phyloP scores from a whole-genome alignment of 345 rosid species.

The Citrus unshiu region DNA sequence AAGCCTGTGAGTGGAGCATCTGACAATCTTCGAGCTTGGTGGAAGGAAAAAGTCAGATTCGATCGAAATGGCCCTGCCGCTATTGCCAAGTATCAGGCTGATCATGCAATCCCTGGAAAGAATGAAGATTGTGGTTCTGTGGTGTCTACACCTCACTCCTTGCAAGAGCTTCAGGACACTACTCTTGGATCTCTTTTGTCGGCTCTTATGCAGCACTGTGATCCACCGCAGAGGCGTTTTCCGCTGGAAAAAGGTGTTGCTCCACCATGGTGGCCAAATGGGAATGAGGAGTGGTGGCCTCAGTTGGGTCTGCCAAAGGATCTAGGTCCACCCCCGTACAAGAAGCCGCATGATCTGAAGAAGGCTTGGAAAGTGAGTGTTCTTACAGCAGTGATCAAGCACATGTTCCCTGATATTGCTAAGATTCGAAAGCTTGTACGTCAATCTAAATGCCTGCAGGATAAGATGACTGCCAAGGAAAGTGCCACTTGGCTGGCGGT shows the following conservation, averaged over 20 bases:
- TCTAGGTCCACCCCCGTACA: conserved; percentile 71
- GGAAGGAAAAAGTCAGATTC: conserved; percentile 87
- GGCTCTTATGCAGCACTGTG: conserved; percentile 83
- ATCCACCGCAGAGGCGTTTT: conserved; percentile 80
- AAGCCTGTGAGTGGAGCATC: conserved; percentile 93
- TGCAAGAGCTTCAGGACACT: conserved; percentile 79
- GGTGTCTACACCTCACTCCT: conserved; percentile 49
- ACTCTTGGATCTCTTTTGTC: conserved; percentile 82
- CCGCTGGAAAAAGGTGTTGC: conserved; percentile 82
- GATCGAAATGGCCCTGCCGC: conserved; percentile 89
- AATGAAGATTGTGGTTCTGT: conserved; percentile 28
- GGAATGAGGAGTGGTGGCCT: conserved; percentile 81
- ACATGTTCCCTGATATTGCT: conserved; percentile 73
- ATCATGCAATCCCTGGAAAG: conserved; percentile 41
- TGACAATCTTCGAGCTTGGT: conserved; percentile 84
- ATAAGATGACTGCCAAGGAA: conserved; percentile 91
- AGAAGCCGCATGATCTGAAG: conserved; percentile 86
- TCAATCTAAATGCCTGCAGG: conserved; percentile 83
- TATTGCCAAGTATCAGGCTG: conserved; percentile 54
- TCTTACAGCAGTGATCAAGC: conserved; percentile 76
- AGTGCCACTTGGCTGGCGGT: conserved; percentile 78
- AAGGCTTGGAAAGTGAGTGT: conserved; percentile 86
- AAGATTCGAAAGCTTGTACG: conserved; percentile 78
- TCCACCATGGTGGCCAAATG: conserved; percentile 90
- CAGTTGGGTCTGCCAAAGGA: conserved; percentile 55